Evolutionary conservation across 2,329 filamentous ascomycete genomes (phyloP), one percentile per base, ranked within the genome.

Genomic region (Penicillium brevicompactum): DNA sequence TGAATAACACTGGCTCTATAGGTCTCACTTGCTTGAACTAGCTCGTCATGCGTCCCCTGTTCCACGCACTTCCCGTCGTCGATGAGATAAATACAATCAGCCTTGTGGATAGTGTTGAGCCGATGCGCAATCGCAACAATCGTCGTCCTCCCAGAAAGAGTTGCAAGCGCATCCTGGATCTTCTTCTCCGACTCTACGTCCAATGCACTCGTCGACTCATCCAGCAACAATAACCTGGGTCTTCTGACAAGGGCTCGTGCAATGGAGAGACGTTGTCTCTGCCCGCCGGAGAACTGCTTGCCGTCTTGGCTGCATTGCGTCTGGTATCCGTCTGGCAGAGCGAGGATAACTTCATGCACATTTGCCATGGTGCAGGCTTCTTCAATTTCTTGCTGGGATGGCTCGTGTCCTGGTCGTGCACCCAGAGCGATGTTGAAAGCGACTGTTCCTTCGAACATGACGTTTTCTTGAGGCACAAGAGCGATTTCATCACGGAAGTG

Each of bases 31-130:
- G 79, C 71, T 56, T 77, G 70, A 31, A 82, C 68, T 51, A 83
- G 62, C 53, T 83, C 78, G 18, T 74, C 69, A 66, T 83, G 80
- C 27, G 74, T 75, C 3, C 81, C 80, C 58, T 75, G 73, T 42
- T 81, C 80, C 5, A 79, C 77, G 51, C 77, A 78, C 18, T 67
- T 70, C 1, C 81, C 80, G 5, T 73, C 75, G 54, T 84, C 80
- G 18, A 83, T 74, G 27, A 76, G 58, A 21, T 95, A 90, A 62
- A 97, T 97, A 64, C 92, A 92, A 72, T 97, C 89, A 0, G 92
- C 92, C 58, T 66, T 66, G 49, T 69, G 65, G 10, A 76, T 74
- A 2, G 74, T 77, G 41, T 73, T 71, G 47, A 76, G 61, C 11
- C 74, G 67, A 61, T 77, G 74, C 2, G 74, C 71, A 53, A 76